These are phyloP conservation scores for Marasmius fiardii DNA, from an alignment of 1,284 basidiomycete genomes.

Conservation along the genomic window DNA sequence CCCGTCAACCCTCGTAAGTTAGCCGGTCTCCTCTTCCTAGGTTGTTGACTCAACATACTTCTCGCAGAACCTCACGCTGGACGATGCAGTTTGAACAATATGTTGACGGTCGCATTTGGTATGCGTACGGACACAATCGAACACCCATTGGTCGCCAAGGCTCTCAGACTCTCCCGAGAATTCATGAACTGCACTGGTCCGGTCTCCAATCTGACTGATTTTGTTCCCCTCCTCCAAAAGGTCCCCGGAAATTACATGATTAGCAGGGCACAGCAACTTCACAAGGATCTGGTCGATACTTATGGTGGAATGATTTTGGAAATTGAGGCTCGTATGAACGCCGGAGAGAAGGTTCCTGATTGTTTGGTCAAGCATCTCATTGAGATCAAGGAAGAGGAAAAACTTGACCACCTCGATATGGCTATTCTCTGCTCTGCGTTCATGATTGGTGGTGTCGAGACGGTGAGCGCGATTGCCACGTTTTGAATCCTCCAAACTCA, in stretches of 20 bases:
- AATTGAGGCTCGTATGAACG: constrained; percentile 25
- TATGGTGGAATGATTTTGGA: constrained; percentile 28
- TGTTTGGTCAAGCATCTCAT: constrained; percentile 36
- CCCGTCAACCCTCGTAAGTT: constrained; percentile 36
- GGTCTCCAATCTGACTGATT: constrained; percentile 37
- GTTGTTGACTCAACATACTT: too few relatives aligned
- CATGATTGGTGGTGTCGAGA: constrained; percentile 38
- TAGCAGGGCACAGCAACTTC: constrained; percentile 29
- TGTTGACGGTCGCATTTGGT: too few relatives aligned
- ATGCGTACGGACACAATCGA: too few relatives aligned
- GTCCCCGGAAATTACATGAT: constrained; percentile 27
- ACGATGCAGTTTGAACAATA: too few relatives aligned
- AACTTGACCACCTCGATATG: constrained; percentile 35
- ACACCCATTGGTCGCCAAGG: too few relatives aligned
- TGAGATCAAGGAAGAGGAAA: constrained; percentile 28
- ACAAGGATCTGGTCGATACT: constrained; percentile 29
- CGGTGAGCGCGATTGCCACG: constrained; percentile 22
- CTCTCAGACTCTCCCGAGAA: constrained; percentile 29
- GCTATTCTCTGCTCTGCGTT: constrained; percentile 36
- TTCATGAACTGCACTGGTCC: constrained; percentile 36
- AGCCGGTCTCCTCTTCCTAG: too few relatives aligned
- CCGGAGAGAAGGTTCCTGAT: constrained; percentile 30
- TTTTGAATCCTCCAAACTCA: neutral
- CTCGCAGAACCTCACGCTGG: too few relatives aligned
- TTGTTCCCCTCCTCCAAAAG: constrained; percentile 32